Evolutionary conservation across 169 alveolate genomes (phyloP).

Genomic region (Cardiosporidium cionae): DNA sequence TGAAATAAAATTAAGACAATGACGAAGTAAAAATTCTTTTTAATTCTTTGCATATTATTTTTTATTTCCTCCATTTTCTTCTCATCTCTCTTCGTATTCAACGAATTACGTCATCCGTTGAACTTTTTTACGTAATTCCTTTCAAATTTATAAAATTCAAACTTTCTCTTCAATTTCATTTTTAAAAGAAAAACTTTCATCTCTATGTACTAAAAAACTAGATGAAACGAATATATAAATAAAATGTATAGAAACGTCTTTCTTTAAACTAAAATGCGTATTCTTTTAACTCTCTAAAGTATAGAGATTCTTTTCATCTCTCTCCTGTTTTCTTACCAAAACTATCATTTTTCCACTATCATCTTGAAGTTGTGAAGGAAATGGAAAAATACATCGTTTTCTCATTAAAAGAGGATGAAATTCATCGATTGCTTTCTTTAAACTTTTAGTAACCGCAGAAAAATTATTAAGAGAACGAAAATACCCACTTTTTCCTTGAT

Average conservation of each 20-base stretch:
- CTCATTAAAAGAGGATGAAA: too few relatives aligned
- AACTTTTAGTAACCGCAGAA: too few relatives aligned
- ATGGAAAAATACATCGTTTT: constrained; percentile 60
- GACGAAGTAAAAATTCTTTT: neutral
- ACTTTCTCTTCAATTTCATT: too few relatives aligned
- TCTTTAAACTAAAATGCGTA: neutral
- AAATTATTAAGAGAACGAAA: too few relatives aligned
- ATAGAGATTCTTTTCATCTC: neutral
- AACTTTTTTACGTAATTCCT: neutral
- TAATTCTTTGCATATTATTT: neutral
- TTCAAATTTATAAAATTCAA: neutral
- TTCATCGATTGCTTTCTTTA: too few relatives aligned
- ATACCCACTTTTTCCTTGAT: too few relatives aligned
- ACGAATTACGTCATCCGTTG: neutral
- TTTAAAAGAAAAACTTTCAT: too few relatives aligned
- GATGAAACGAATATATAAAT: too few relatives aligned
- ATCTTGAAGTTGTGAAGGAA: constrained; percentile 59
- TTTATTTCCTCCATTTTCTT: neutral
- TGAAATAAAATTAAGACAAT: neutral
- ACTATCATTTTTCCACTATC: constrained; percentile 93
- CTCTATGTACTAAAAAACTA: too few relatives aligned
- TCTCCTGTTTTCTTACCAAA: constrained; percentile 26
- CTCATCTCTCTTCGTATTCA: neutral
- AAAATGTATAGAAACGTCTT: too few relatives aligned
- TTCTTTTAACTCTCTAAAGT: neutral